Percentiles rank a stretch among this genome's conserved stretches.
phyloP scores from a whole-genome alignment of 1,284 basidiomycete genomes.

The Trichosporon inkin region DNA sequence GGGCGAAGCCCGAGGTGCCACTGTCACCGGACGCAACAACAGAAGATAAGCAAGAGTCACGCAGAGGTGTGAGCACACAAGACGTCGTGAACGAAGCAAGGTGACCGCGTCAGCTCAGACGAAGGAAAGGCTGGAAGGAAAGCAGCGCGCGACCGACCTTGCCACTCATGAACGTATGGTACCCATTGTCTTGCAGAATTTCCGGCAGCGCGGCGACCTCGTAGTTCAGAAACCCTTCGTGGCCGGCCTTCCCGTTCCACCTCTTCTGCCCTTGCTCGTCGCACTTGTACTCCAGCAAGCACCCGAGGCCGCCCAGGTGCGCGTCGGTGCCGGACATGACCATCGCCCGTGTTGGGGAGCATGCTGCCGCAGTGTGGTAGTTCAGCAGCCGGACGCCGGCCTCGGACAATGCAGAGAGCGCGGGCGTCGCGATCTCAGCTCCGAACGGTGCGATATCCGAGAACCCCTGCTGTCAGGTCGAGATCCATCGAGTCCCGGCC shows the following conservation, averaged over 20 bases:
- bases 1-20: conserved; percentile 40
- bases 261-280: conserved; percentile 6
- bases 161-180: conserved; percentile 20
- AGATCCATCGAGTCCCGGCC: background rate
- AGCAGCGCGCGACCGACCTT: conserved; percentile 9
- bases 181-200: conserved; percentile 27
- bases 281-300: conserved; percentile 12
- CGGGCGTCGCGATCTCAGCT: conserved; percentile 30
- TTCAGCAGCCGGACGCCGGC: conserved; percentile 12
- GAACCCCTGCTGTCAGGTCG: conserved; percentile 21
- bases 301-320: conserved; percentile 14
- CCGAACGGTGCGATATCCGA: conserved; percentile 26
- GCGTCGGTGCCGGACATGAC: conserved; percentile 15
- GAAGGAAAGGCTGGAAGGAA: background rate
- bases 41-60: background rate
- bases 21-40: conserved; percentile 10
- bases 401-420: conserved; percentile 26
- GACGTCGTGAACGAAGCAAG: no score
- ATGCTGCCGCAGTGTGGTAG: conserved; percentile 22
- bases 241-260: conserved; percentile 11
- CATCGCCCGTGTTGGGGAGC: conserved; percentile 18
- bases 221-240: conserved; percentile 13
- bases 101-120: no score
- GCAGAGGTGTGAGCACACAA: background rate
- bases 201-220: conserved; percentile 35